A percentile compares a stretch with the other conserved stretches of the same genome.
These are phyloP conservation scores for Thalassiosira allenii DNA, from an alignment of 352 stramenopile genomes.

Conservation along the genomic window DNA sequence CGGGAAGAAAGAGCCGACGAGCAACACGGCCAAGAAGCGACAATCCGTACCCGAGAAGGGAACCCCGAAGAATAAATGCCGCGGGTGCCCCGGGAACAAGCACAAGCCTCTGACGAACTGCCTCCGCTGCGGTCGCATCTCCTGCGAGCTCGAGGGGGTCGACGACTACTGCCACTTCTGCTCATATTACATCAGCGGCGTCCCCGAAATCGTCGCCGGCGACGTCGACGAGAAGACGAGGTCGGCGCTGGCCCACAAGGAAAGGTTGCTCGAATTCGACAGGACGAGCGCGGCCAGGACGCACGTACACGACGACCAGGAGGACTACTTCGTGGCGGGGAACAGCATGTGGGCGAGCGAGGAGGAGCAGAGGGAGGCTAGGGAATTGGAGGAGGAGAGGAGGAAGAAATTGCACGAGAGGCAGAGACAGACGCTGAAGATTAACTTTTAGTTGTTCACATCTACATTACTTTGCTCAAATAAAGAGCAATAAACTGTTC, in stretches of 20 bases:
- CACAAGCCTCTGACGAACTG: conserved; percentile 80
- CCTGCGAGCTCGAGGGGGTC: conserved; percentile 67
- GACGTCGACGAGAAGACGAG: conserved; percentile 21
- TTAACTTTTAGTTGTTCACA: conserved; percentile 68
- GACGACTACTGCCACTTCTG: conserved; percentile 82
- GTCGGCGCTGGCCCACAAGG: conserved; percentile 64
- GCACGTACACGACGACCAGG: conserved; percentile 80
- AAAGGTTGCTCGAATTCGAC: conserved; percentile 76
- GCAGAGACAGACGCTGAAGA: conserved; percentile 56
- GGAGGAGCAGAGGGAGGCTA: conserved; percentile 59
- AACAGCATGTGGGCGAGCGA: conserved; percentile 67
- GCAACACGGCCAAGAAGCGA: not conserved
- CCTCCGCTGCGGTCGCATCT: conserved; percentile 77
- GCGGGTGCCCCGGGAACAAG: conserved; percentile 78
- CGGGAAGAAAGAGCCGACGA: conserved; percentile 8
- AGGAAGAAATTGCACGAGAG: conserved; percentile 54
- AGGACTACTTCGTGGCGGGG: conserved; percentile 67
- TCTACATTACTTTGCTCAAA: not conserved
- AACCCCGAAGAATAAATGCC: conserved; percentile 53
- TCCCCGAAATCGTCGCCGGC: not conserved
- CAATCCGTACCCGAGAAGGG: conserved; percentile 16
- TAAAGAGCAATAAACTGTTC: not conserved
- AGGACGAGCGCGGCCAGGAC: conserved; percentile 66
- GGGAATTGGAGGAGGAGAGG: conserved; percentile 58
- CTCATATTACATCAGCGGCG: conserved; percentile 40